Conservation (phyloP, 495 filamentous ascomycete species). For the Aspergillus saccharolyticus region DNA sequence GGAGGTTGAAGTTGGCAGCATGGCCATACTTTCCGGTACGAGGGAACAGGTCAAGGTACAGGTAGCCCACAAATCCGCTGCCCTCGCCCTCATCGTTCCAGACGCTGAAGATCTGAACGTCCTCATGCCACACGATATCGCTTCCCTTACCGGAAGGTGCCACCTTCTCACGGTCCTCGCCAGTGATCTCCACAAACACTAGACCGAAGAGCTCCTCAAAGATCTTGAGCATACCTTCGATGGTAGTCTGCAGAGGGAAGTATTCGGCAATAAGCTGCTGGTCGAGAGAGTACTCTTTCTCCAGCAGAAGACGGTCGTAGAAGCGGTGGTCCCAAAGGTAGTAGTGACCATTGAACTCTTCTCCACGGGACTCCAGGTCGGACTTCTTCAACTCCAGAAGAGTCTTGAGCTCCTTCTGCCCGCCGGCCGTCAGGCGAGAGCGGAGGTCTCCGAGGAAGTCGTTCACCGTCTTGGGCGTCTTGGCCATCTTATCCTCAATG, state of each 20-base stretch:
- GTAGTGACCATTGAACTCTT: constrained; percentile 65
- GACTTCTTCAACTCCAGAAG: constrained; percentile 75
- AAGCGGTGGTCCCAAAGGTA: constrained; percentile 88
- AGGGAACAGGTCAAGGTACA: constrained; percentile 66
- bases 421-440: constrained; percentile 66
- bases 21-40: constrained; percentile 65
- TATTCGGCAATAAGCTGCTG: constrained; percentile 88
- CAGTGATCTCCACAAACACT: constrained; percentile 76
- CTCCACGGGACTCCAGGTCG: constrained; percentile 57
- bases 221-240: constrained; percentile 86
- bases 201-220: constrained; percentile 93
- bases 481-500: constrained; percentile 97
- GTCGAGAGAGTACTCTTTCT: constrained; percentile 84
- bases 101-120: constrained; percentile 64
- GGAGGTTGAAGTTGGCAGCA: constrained; percentile 74
- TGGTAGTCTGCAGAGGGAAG: constrained; percentile 81
- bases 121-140: constrained; percentile 68
- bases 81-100: constrained; percentile 66
- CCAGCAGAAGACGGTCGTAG: constrained; percentile 89
- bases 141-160: constrained; percentile 54
- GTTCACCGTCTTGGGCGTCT: constrained; percentile 79
- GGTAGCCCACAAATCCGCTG: constrained; percentile 62
- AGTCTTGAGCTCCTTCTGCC: constrained; percentile 66
- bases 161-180: constrained; percentile 51
- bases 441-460: constrained; percentile 81